Percentiles rank a stretch among this genome's conserved stretches.
phyloP scores from a whole-genome alignment of 352 stramenopile species.

The Aphanomyces astaci region DNA sequence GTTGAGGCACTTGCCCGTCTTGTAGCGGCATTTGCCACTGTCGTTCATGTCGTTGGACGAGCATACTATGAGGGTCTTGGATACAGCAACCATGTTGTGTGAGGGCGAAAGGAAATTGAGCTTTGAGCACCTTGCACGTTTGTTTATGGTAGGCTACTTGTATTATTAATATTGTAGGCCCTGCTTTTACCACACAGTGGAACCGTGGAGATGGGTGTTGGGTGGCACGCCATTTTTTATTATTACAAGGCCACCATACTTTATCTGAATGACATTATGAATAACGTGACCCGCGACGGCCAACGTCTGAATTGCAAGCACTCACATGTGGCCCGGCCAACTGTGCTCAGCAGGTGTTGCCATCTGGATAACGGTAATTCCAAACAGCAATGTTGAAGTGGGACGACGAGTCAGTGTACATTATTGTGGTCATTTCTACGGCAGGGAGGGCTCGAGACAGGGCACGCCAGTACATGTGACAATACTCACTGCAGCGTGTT shows the following conservation, averaged over 20 bases:
- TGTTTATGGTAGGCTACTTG: no score
- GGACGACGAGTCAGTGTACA: neutral
- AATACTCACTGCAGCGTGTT: no score
- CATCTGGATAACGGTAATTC: neutral
- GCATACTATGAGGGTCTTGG: constrained; percentile 4
- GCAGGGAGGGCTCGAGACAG: no score
- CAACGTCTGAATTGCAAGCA: neutral
- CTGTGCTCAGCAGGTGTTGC: neutral
- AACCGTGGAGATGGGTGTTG: neutral
- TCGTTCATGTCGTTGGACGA: neutral
- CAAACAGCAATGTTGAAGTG: neutral
- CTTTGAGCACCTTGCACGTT: no score
- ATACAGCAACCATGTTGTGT: constrained; percentile 10
- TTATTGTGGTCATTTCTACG: neutral
- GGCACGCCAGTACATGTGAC: no score
- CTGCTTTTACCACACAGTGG: neutral
- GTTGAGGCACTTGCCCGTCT: constrained; percentile 83
- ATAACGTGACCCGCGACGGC: neutral
- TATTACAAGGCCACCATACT: neutral
- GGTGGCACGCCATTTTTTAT: neutral
- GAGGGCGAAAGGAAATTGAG: neutral
- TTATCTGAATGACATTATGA: neutral
- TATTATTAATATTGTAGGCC: neutral
- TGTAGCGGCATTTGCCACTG: constrained; percentile 56
- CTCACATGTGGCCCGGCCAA: neutral